Evolutionary conservation across 441 rosid genomes (phyloP), one percentile per base, ranked within the genome.

Genomic region (Aquilaria agallochum): DNA sequence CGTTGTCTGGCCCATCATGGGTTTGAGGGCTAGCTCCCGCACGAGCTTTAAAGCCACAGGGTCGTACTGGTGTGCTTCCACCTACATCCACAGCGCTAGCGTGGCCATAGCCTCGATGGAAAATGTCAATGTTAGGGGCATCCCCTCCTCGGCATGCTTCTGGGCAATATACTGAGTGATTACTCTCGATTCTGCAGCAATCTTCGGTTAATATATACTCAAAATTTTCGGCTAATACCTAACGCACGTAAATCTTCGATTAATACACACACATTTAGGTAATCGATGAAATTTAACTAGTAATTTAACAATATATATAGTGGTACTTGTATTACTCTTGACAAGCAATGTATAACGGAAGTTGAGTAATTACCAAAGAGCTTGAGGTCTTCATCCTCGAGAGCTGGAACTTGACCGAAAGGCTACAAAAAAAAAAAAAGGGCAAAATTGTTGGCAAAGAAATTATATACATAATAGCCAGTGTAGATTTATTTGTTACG

Each of bases 321-420:
- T 20, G 20, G 20, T 20, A 20, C 20, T 20, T 20, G 20, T 20
- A 20, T 20, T 20, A 20, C 20, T 20, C 20, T 20, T 20, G 20
- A 20, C 20, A 20, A 20, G 20, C 20, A 20, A 20, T 20, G 20
- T 20, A 20, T 20, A 20, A 20, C 20, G 20, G 20, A 20, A 20
- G 20, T 20, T 20, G 20, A 20, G 20, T 20, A 20, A 20, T 74
- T 70, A 88, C 92, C 96, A 15, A 82, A 80, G 56, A 88, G 84
- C 73, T 71, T 72, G 36, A 87, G 53, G 73, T 78, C 88, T 60
- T 83, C 96, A 11, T 84, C 79, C 61, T 82, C 84, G 49, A 82
- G 74, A 49, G 84, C 82, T 52, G 95, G 95, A 69, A 88, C 68
- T 69, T 76, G 82, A 58, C 92, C 92, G 57, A 86, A 88, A 4